These are phyloP conservation scores for Talaromyces sp. DNA, from an alignment of 2,329 filamentous ascomycete species.

Conservation along the genomic window DNA sequence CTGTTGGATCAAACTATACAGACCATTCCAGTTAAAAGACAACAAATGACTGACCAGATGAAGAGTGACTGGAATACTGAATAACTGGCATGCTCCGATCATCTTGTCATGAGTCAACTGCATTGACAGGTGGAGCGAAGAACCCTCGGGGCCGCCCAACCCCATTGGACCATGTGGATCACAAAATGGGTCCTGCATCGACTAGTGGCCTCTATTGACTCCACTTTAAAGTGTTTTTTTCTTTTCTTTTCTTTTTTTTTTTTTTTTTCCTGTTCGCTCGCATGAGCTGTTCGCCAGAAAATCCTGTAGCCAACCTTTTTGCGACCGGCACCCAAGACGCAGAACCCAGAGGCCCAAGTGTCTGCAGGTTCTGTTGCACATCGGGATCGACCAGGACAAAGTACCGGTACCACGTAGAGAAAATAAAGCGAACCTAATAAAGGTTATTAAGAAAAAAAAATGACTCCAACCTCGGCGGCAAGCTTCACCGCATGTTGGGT, in stretches of 20 bases:
- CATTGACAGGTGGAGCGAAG: constrained; percentile 23
- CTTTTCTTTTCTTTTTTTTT: not conserved
- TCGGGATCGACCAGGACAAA: not conserved
- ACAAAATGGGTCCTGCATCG: not conserved
- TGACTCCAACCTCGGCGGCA: constrained; percentile 14
- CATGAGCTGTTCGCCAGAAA: not conserved
- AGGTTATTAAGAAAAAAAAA: not conserved
- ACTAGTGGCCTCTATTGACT: not conserved
- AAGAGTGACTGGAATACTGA: no score
- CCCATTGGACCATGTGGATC: constrained; percentile 16
- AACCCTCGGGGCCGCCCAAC: not conserved
- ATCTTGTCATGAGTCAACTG: constrained; percentile 13
- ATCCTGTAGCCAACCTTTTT: not conserved
- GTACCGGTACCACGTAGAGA: not conserved
- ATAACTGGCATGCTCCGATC: no score
- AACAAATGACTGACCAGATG: no score
- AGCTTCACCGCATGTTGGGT: constrained; percentile 29
- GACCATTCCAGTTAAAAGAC: no score
- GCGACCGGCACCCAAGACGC: not conserved
- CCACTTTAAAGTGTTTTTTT: constrained; percentile 6
- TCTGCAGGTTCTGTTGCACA: constrained; percentile 1
- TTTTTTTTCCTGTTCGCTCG: not conserved
- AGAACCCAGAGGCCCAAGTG: not conserved
- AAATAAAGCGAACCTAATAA: no score
- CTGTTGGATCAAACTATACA: no score